A percentile compares a stretch with the other conserved stretches of the same genome.
These are phyloP conservation scores for Aspergillus diversus DNA, from an alignment of 495 filamentous ascomycete species.

Conservation along the genomic window DNA sequence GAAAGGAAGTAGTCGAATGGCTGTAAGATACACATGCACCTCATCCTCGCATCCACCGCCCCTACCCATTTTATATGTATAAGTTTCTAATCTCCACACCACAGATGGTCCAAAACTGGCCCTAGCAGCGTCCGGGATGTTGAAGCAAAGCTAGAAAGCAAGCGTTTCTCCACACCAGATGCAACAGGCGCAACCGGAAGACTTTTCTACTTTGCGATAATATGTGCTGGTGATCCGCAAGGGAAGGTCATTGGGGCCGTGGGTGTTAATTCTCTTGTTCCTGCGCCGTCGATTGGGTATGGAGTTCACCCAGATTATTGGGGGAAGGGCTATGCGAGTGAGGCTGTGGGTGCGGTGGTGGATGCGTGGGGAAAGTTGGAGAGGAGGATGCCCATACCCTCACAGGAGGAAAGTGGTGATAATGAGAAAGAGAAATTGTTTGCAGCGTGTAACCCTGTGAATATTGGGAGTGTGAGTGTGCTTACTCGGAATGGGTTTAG, in stretches of 20 bases:
- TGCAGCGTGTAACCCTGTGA: not conserved
- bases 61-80: not conserved
- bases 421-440: not conserved
- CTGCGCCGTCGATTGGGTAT: conserved; percentile 3
- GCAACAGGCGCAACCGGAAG: not conserved
- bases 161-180: not conserved
- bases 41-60: not conserved
- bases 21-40: not conserved
- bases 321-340: conserved; percentile 10
- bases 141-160: not conserved
- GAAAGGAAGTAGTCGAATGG: not conserved
- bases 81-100: not conserved
- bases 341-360: not conserved
- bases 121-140: not conserved
- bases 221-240: not conserved
- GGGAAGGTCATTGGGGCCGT: conserved; percentile 7
- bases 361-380: conserved; percentile 7
- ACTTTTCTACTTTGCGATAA: not conserved
- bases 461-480: conserved; percentile 5
- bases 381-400: not conserved
- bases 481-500: conserved; percentile 1
- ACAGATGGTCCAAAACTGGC: not conserved
- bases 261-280: not conserved
- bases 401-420: not conserved
- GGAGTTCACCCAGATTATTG: conserved; percentile 3